These are phyloP conservation scores for Graphilbum ipis-grandicollis DNA, from an alignment of 2,329 filamentous ascomycete species.

Conservation along the genomic window DNA sequence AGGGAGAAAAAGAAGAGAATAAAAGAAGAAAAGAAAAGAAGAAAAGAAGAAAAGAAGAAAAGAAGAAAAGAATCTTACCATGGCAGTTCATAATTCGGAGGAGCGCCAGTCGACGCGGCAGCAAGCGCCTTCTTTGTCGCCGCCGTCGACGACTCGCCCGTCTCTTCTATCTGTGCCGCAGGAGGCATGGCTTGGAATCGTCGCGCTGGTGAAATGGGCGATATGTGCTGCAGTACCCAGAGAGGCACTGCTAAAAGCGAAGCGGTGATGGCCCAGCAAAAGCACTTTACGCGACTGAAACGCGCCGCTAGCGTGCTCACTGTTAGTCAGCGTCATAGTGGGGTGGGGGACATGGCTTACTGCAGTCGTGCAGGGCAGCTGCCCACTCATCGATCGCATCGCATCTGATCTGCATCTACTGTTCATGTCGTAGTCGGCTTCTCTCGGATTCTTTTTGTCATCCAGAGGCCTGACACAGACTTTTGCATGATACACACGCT, in stretches of 20 bases:
- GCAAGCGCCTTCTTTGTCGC: conserved; percentile 37
- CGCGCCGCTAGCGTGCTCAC: not conserved
- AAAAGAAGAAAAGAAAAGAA: not conserved
- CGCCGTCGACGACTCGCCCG: conserved; percentile 43
- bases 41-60: too few species aligned
- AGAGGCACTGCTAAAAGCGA: too few species aligned
- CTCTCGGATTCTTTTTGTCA: too few species aligned
- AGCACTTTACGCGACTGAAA: not conserved
- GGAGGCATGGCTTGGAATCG: conserved; percentile 22
- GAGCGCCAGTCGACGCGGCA: conserved; percentile 28
- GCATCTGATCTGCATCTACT: too few species aligned
- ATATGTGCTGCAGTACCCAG: not conserved
- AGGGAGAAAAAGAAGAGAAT: not conserved
- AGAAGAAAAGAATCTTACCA: conserved; percentile 35
- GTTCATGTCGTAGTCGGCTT: too few species aligned
- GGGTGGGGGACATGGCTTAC: not conserved
- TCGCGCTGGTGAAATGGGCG: not conserved
- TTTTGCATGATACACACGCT: too few species aligned
- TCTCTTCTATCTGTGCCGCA: conserved; percentile 29
- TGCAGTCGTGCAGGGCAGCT: too few species aligned
- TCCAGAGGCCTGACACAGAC: too few species aligned
- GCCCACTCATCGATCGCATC: too few species aligned
- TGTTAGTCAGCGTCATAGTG: not conserved
- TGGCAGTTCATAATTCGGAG: conserved; percentile 53
- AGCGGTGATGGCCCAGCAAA: not conserved